These are phyloP conservation scores for Coprinellus micaceus DNA, from an alignment of 768 basidiomycete genomes.

Conservation along the genomic window DNA sequence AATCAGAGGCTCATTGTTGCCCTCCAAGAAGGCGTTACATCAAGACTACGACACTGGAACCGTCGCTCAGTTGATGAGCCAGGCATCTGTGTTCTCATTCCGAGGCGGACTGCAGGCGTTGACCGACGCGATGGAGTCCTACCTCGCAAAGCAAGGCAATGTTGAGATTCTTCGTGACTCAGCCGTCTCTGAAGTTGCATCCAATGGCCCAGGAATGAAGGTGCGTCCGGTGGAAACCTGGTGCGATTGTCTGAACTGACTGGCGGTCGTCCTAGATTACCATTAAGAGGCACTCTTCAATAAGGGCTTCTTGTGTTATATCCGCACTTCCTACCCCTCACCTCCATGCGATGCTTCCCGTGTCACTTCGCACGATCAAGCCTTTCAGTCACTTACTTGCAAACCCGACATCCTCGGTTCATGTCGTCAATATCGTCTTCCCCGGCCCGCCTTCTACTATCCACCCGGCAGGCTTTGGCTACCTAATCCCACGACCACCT, in stretches of 20 bases:
- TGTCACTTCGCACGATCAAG: not conserved
- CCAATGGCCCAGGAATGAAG: conserved; percentile 28
- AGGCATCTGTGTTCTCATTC: conserved; percentile 80
- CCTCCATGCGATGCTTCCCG: conserved; percentile 40
- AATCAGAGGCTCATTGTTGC: conserved; percentile 38
- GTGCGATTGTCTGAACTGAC: not conserved
- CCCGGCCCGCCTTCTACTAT: conserved; percentile 44
- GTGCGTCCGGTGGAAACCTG: conserved; percentile 38
- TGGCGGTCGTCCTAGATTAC: conserved; percentile 1
- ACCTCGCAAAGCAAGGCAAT: conserved; percentile 46
- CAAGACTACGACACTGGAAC: conserved; percentile 39
- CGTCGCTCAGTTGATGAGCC: conserved; percentile 44
- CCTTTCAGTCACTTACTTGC: conserved; percentile 45
- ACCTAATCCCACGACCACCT: conserved; percentile 80
- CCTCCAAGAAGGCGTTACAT: conserved; percentile 10
- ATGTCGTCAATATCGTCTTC: conserved; percentile 89
- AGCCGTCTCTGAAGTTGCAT: conserved; percentile 36
- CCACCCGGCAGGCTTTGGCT: conserved; percentile 89
- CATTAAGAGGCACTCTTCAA: not conserved
- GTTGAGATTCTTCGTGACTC: conserved; percentile 50
- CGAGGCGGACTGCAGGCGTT: conserved; percentile 70
- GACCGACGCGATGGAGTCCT: conserved; percentile 47
- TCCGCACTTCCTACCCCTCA: conserved; percentile 71
- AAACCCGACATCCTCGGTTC: conserved; percentile 78
- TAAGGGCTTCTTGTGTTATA: conserved; percentile 58